Percentiles rank a stretch among this genome's conserved stretches.
These are phyloP conservation scores for Inonotus hispidus DNA, from an alignment of 1,284 basidiomycete genomes.

Conservation along the genomic window DNA sequence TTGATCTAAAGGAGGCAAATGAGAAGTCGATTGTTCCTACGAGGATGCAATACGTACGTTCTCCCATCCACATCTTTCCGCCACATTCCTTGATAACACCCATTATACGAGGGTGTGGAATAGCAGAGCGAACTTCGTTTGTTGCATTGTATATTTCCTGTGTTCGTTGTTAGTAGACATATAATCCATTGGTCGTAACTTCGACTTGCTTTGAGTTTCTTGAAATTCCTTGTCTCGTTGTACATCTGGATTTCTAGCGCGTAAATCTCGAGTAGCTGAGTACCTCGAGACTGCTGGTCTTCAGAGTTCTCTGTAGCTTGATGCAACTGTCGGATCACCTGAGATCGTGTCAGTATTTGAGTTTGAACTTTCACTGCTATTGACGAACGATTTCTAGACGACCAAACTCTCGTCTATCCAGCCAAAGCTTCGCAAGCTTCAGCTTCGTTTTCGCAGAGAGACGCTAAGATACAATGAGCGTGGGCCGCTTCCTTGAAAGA, in stretches of 20 bases:
- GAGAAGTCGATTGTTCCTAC: neutral
- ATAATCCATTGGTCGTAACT: neutral
- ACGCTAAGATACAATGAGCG: constrained; percentile 45
- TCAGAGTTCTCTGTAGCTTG: constrained; percentile 59
- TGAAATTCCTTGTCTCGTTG: constrained; percentile 91
- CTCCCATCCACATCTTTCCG: constrained; percentile 99
- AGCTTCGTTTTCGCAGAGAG: constrained; percentile 94
- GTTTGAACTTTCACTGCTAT: neutral
- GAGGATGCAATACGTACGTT: constrained; percentile 57
- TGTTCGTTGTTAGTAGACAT: constrained; percentile 1
- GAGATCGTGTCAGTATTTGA: neutral
- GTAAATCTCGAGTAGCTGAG: constrained; percentile 95
- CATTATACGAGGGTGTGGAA: constrained; percentile 98
- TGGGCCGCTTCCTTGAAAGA: neutral
- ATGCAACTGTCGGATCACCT: constrained; percentile 75
- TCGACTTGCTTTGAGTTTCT: constrained; percentile 79
- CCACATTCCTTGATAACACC: constrained; percentile 99
- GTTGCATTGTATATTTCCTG: constrained; percentile 97
- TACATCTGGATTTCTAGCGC: constrained; percentile 99
- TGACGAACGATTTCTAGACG: constrained; percentile 71
- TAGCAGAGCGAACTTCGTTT: constrained; percentile 89
- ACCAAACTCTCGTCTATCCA: constrained; percentile 88
- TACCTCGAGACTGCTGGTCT: constrained; percentile 81
- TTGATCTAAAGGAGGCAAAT: constrained; percentile 35
- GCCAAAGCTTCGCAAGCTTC: constrained; percentile 96